Base-by-base conservation (phyloP, 495 filamentous ascomycete genomes). In the Pyronema domesticum region DNA sequence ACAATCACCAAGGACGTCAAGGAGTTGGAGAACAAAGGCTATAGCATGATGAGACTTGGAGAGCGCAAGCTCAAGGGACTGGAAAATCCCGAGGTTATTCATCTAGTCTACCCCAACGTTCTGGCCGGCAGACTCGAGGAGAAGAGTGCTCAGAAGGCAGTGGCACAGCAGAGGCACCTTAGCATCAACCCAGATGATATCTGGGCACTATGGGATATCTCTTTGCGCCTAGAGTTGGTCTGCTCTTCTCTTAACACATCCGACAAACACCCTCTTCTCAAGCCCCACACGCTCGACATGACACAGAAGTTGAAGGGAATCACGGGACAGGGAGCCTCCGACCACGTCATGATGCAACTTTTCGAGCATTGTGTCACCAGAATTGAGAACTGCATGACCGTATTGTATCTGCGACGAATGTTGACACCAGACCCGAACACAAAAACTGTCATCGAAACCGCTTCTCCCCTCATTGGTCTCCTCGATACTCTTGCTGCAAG, bases 31-130 rank as follows among this genome's bases (percentile, higher is more conserved):
- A 86, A 81, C 57, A 86, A 94, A 71, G 93, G 93, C 14, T 99
- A 96, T 63, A 85, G 94, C 65, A 86, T 95, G 63, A 95, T 95
- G 67, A 86, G 93, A 58, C 84, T 96, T 62, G 91, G 91, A 17
- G 85, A 94, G 62, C 79, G 80, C 42, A 95, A 91, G 61, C 72
- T 99, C 36, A 99, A 99, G 67, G 91, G 91, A 2, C 77, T 99
- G 7, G 91, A 99, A 65, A 99, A 99, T 67, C 91, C 93, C 4
- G 91, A 99, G 66, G 80, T 85, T 51, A 80, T 99, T 51, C 94
- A 89, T 66, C 78, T 94, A 37, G 85, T 96, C 65, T 96, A 93
- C 65, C 89, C 91, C 1, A 85, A 89, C 60, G 73, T 81, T 9
- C 76, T 99, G 13, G 79, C 83, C n/a, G 87, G 87, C 44, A 80